Evolutionary conservation across 176 grass and related monocot genomes (phyloP), one percentile per base, ranked within the genome.

Genomic region (Aechmea fasciata): DNA sequence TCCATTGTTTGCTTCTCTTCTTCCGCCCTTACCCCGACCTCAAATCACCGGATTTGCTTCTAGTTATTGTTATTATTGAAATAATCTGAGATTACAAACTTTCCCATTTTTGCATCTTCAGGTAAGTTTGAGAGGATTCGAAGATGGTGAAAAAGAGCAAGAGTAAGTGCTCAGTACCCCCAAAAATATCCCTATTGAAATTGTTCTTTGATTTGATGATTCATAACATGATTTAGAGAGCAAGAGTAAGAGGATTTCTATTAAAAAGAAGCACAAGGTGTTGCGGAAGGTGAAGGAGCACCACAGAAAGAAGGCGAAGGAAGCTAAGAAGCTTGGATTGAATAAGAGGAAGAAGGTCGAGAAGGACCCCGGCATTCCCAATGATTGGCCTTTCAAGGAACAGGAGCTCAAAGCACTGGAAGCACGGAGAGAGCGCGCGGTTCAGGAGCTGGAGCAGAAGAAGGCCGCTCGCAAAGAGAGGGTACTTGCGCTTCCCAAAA

Each of bases 321-420:
- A 52, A 74, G 87, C 67, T 66, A 82, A 85, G 69, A 77, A 77
- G 68, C 85, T 85, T 10, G 78, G 83, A 7, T 11, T 85, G 12
- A 52, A 74, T 10, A 71, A 71, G 51, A 85, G 51, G 73, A 69
- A 48, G 55, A 99, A 90, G 84, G 77, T 93, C 26, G 94, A 97
- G 79, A 99, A 99, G 77, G 94, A 99, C 74, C 94, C 94, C 11
- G 89, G 89, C 3, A 99, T 99, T 73, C 94, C 87, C 66, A 93
- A 93, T 75, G 87, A 99, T 15, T 99, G 94, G 89, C 94, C 94
- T 48, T 99, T 99, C 68, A 99, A 93, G 84, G 89, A 92, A 70
- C 79, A 88, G 69, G 94, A 99, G 69, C 84, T 99, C 63, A 93
- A 90, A 80, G 78, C 84, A 7, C 89, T 97, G 12, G 94, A 99